Evolutionary conservation across 805 yeast species (phyloP).

Genomic region (Wickerhamiella domercqiae): DNA sequence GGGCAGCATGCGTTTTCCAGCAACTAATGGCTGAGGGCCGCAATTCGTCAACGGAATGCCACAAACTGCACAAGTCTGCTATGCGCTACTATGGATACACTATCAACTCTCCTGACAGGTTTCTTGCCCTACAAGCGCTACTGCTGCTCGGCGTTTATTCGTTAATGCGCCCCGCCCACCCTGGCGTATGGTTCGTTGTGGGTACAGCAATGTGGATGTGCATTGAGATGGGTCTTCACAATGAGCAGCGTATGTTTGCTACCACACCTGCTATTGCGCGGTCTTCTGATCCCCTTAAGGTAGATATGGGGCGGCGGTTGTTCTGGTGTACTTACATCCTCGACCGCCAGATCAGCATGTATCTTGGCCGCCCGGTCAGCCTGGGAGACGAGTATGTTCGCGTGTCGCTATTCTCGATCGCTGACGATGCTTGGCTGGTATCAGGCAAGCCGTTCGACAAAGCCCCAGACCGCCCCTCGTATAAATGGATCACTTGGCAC

Average conservation of each 20-base stretch:
- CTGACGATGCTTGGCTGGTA: slow-evolving; percentile 41
- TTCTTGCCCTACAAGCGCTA: slow-evolving; percentile 62
- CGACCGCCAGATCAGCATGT: slow-evolving; percentile 75
- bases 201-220: slow-evolving; percentile 69
- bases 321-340: slow-evolving; percentile 85
- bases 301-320: slow-evolving; percentile 57
- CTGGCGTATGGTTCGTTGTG: slow-evolving; percentile 84
- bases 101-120: slow-evolving; percentile 34
- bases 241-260: slow-evolving; percentile 30
- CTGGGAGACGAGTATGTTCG: slow-evolving; percentile 68
- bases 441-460: slow-evolving; percentile 1
- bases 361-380: slow-evolving; percentile 76
- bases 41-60: slow-evolving; percentile 37
- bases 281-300: slow-evolving; percentile 33
- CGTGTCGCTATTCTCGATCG: slow-evolving; percentile 52
- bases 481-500: slow-evolving; percentile 50
- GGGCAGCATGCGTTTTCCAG: slow-evolving; percentile 61
- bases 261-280: neutral
- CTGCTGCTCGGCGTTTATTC: slow-evolving; percentile 55
- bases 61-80: slow-evolving; percentile 47
- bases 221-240: slow-evolving; percentile 74
- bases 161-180: slow-evolving; percentile 75
- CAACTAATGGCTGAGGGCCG: slow-evolving; percentile 30
- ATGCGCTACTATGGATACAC: slow-evolving; percentile 32
- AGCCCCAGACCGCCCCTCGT: slow-evolving; percentile 32